Evolutionary conservation across 163 green algal species (phyloP).

Genomic region (Chlorella variabilis): DNA sequence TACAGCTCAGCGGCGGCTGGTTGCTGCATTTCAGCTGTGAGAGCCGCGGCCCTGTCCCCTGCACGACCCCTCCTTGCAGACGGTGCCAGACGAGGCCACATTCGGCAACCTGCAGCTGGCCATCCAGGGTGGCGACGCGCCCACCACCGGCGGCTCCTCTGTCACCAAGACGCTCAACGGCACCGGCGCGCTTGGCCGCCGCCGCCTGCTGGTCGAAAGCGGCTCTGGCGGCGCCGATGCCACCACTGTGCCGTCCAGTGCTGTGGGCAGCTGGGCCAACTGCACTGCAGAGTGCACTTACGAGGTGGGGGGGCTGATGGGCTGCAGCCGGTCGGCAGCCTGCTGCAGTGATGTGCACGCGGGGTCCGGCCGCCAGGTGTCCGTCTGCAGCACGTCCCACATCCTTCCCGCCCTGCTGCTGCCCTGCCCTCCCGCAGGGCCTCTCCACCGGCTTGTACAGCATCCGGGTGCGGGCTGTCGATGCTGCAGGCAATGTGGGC

Average conservation of each 20-base stretch:
- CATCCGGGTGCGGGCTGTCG: constrained; percentile 28
- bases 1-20: no score
- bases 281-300: constrained; percentile 21
- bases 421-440: constrained; percentile 24
- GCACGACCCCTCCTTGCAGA: no score
- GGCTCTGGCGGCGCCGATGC: not conserved
- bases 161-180: not conserved
- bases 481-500: constrained; percentile 52
- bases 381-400: no score
- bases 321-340: not conserved
- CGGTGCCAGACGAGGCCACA: not conserved
- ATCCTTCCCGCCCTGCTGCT: no score
- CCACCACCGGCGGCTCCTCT: not conserved
- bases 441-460: constrained; percentile 44
- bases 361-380: not conserved
- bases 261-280: constrained; percentile 32
- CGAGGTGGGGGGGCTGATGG: not conserved
- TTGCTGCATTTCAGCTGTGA: no score
- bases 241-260: constrained; percentile 17
- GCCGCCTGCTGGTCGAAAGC: constrained; percentile 1
- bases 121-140: not conserved
- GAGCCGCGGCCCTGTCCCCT: no score
- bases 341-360: no score
- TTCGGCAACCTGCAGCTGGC: constrained; percentile 4
- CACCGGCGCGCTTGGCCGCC: not conserved